Percentiles rank a stretch among this genome's conserved stretches.
Evolutionary conservation across 371 early-diverging fungal genomes (phyloP).

Genomic region (Circinella umbellata): DNA sequence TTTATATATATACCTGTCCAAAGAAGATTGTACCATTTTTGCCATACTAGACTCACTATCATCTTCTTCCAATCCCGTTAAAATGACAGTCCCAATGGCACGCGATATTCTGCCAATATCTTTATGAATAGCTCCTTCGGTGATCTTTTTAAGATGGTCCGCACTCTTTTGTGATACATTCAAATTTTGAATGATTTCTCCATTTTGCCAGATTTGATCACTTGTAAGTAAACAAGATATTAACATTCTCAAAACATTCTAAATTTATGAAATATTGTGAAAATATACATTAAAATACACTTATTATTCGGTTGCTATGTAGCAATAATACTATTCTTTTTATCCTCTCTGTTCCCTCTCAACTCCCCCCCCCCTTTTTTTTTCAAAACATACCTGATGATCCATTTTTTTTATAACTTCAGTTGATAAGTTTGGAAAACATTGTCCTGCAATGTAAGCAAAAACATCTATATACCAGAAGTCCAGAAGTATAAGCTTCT

Average conservation of each 20-base stretch:
- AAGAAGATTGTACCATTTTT: slow-evolving; percentile 12
- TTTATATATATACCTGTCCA: slow-evolving; percentile 24
- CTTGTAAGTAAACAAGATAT: slow-evolving; percentile 36
- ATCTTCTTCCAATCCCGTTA: slow-evolving; percentile 15
- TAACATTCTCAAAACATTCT: slow-evolving; percentile 25
- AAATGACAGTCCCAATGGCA: slow-evolving; percentile 34
- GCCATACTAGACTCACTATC: slow-evolving; percentile 8
- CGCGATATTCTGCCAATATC: slow-evolving; percentile 54
- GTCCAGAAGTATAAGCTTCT: not conserved
- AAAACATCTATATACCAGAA: slow-evolving; percentile 7
- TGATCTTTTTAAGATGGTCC: slow-evolving; percentile 19
- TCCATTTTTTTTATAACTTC: slow-evolving; percentile 15
- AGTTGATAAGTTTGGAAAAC: slow-evolving; percentile 33
- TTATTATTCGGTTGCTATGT: too few species aligned
- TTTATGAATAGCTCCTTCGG: slow-evolving; percentile 36
- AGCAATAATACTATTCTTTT: too few species aligned
- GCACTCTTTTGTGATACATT: slow-evolving; percentile 17
- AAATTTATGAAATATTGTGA: not conserved
- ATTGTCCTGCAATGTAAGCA: slow-evolving; percentile 41
- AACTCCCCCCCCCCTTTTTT: too few species aligned
- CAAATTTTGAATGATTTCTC: slow-evolving; percentile 25
- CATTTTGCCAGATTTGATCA: slow-evolving; percentile 31
- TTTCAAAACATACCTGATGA: slow-evolving; percentile 11
- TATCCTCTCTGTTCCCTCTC: too few species aligned
- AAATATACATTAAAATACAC: not conserved